These are phyloP conservation scores for Tagetes erecta DNA, from an alignment of 129 eudicot species.

Conservation along the genomic window DNA sequence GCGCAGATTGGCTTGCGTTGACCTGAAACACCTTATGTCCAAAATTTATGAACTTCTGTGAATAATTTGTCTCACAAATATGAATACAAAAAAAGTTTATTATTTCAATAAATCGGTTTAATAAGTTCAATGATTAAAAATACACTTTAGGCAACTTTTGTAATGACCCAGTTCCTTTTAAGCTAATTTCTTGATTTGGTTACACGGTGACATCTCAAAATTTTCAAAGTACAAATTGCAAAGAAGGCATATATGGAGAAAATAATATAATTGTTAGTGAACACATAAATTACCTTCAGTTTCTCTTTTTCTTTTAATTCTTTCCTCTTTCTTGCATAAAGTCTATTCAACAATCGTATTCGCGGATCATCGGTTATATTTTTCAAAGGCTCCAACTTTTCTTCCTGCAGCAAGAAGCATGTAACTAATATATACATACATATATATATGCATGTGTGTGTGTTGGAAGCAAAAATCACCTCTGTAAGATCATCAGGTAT, in stretches of 20 bases:
- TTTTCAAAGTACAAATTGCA: neutral
- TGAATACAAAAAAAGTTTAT: neutral
- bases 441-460: neutral
- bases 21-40: conserved; percentile 17
- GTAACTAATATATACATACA: too few species aligned
- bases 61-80: neutral
- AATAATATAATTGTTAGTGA: neutral
- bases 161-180: neutral
- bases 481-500: conserved; percentile 96
- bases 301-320: conserved; percentile 74
- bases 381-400: conserved; percentile 82
- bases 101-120: neutral
- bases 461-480: conserved; percentile 61
- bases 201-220: neutral
- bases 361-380: conserved; percentile 88
- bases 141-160: neutral
- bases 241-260: neutral
- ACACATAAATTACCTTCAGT: conserved; percentile 51
- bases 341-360: conserved; percentile 77
- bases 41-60: neutral
- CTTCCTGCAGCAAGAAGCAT: conserved; percentile 58
- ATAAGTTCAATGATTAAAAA: neutral
- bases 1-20: neutral
- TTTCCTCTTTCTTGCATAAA: conserved; percentile 94
- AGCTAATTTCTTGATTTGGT: neutral